Evolutionary conservation across 345 rosid species (phyloP), one percentile per base, ranked within the genome.

Genomic region (Laguncularia racemosa): DNA sequence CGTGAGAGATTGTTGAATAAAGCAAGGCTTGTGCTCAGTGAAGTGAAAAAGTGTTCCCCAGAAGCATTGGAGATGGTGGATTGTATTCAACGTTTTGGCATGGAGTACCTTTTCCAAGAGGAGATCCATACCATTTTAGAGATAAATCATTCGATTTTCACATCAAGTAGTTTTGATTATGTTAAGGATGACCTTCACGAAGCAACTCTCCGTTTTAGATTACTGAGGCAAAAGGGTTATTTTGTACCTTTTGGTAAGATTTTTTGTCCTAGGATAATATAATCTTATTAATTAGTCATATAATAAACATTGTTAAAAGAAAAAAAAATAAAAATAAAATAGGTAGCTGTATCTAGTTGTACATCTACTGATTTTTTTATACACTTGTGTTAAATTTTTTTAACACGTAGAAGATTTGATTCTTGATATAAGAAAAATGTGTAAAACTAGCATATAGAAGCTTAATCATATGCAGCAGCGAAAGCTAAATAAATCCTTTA

Each of bases 221-320:
- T 79, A 40, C 67, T 76, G 2, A 71, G 81, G 40, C 81, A 79
- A 59, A 66, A 55, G 57, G 81, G 78, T 62, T 55, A 65, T 67
- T 26, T 50, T 38, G 73, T 71, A 11, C 72, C 73, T 46, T n/a
- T 67, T 55, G 78, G 78, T 79, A 16, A n/a, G n/a, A 17, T 13
- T 55, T 33, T 33, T 0, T 7, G 9, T 33, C 11, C 4, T 33
- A n/a, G 6, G 1, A 6, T 3, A 4, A 33, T 3, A 33, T 33
- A 33, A 8, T 33, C 40, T 2, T 8, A 33, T 33, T 8, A 33
- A 33, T 33, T 33, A 33, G 40, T 6, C 40, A 33, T n/a, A n/a
- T n/a, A n/a, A n/a, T n/a, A n/a, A n/a, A n/a, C n/a, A n/a, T n/a
- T n/a, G n/a, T n/a, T n/a, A n/a, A n/a, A n/a, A n/a, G n/a, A n/a